Percentiles rank a stretch among this genome's conserved stretches.
Evolutionary conservation across 2,329 filamentous ascomycete species (phyloP).

Genomic region (Exserohilum rostratum): DNA sequence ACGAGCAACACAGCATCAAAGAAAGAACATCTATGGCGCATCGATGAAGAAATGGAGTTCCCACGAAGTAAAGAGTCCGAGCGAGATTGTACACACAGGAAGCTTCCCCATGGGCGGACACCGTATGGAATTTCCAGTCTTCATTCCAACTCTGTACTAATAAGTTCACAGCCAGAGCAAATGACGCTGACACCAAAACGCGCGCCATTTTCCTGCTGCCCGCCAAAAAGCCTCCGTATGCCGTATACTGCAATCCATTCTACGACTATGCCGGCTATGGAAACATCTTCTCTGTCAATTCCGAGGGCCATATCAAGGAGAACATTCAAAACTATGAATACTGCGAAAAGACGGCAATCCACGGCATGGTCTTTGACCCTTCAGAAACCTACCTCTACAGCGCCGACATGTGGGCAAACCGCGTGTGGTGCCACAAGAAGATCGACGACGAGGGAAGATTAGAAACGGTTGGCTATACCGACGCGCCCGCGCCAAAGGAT

Average conservation of each 20-base stretch:
- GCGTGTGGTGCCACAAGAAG: slow-evolving; percentile 85
- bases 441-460: slow-evolving; percentile 65
- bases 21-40: slow-evolving; percentile 85
- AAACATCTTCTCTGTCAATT: slow-evolving; percentile 72
- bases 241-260: slow-evolving; percentile 89
- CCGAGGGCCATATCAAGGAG: slow-evolving; percentile 62
- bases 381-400: slow-evolving; percentile 78
- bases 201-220: slow-evolving; percentile 88
- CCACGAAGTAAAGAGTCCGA: slow-evolving; percentile 76
- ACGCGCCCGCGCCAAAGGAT: slow-evolving; percentile 73
- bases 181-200: slow-evolving; percentile 75
- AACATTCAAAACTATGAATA: slow-evolving; percentile 78
- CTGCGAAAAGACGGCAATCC: slow-evolving; percentile 72
- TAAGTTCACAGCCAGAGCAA: slow-evolving; percentile 64
- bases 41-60: slow-evolving; percentile 95
- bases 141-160: neutral
- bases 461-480: slow-evolving; percentile 72
- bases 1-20: slow-evolving; percentile 65
- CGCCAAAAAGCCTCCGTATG: slow-evolving; percentile 76
- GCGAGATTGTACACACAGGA: slow-evolving; percentile 75
- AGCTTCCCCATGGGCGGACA: slow-evolving; percentile 77
- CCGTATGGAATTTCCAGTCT: slow-evolving; percentile 58
- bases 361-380: slow-evolving; percentile 82
- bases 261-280: slow-evolving; percentile 84
- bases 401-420: slow-evolving; percentile 77